Base-by-base conservation (phyloP, 805 yeast species). In the Lachancea sp. region DNA sequence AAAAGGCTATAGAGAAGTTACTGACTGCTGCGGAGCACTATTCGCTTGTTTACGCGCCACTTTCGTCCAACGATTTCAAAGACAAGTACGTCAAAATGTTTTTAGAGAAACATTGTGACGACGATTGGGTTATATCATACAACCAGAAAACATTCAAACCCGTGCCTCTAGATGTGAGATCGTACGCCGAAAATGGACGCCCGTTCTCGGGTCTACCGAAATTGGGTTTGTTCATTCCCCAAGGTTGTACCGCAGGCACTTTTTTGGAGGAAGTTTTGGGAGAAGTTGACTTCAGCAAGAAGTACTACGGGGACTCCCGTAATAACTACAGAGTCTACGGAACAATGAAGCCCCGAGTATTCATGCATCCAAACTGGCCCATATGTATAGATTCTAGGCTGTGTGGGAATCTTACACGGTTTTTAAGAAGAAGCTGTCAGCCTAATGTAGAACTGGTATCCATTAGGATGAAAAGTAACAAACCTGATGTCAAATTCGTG, bases 261-360 rank as follows among this genome's bases (percentile, higher is more conserved):
- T 65, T 75, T 3, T 60, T 87, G 6, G 65, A 71, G 19, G 88
- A 85, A 55, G 71, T 77, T 43, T 58, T 77, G 6, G 97, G 97
- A 5, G 89, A 83, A 49, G 60, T 90, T 2, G 81, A 78, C 47
- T 67, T 75, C 38, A 81, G 78, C 49, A 69, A 72, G 20, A 76
- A 73, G 50, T 89, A 89, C 58, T 71, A 74, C 16, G 55, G 60
- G 2, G 83, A 86, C 51, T 70, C 77, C 19, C 68, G 77, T 41
- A 90, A 89, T 60, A 96, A 88, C 56, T 90, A 87, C 61, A 61
- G 77, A 48, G 56, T 73, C 13, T 78, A 78, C 80, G 96, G 81
- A 5, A 80, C 81, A 43, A 80, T 77, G 30, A 68, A 69, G 46
- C 81, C 81, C 3, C 71, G 72, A 33, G 82, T 77, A 0, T 49